phyloP scores from a whole-genome alignment of 176 grass and related monocot genomes.

The Rhynchospora tenuis region DNA sequence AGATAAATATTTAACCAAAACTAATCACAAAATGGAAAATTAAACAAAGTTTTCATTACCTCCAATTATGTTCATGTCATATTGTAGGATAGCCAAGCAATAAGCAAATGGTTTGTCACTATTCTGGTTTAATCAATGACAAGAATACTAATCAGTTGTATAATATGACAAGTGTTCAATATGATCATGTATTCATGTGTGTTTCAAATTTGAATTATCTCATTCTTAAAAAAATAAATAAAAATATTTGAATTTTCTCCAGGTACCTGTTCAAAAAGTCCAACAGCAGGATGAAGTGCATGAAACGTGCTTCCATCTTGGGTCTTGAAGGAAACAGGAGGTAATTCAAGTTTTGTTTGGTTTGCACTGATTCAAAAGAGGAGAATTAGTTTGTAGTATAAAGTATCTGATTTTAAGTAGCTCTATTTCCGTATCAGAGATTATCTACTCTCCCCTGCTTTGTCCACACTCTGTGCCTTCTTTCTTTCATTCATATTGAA shows the following conservation, averaged over 20 bases:
- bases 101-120: neutral
- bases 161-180: neutral
- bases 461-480: neutral
- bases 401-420: neutral
- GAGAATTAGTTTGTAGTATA: neutral
- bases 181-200: neutral
- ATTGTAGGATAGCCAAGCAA: constrained; percentile 36
- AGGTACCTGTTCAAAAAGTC: fast-evolving
- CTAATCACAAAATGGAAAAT: neutral
- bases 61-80: constrained; percentile 48
- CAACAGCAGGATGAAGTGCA: neutral
- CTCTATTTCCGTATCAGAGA: neutral
- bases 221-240: too few species aligned
- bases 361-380: neutral
- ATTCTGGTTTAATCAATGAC: neutral
- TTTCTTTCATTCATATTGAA: neutral
- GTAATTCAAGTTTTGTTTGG: neutral
- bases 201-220: too few species aligned
- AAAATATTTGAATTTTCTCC: neutral
- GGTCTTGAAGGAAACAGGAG: constrained; percentile 35
- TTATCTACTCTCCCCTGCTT: neutral
- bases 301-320: constrained; percentile 34
- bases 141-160: neutral
- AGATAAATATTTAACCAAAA: neutral
- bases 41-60: constrained; percentile 24